Conservation (phyloP, 2,329 filamentous ascomycete genomes). For the Hymenotorrendiella dingleyae region DNA sequence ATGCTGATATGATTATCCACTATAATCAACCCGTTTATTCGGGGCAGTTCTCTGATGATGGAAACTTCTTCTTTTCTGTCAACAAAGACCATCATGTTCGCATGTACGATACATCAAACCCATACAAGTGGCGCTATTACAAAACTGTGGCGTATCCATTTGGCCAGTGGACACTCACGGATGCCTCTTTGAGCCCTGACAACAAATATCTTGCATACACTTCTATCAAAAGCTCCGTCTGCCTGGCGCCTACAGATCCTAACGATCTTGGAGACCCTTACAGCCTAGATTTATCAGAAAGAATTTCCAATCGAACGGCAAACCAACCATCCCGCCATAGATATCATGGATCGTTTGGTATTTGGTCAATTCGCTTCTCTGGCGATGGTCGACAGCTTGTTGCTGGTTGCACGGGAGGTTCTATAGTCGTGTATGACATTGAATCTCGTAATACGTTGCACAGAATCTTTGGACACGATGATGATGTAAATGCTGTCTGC, state of each 20-base stretch:
- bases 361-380: constrained; percentile 90
- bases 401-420: constrained; percentile 73
- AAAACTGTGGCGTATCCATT: constrained; percentile 81
- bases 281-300: constrained; percentile 63
- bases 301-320: neutral
- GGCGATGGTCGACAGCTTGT: constrained; percentile 88
- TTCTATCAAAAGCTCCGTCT: constrained; percentile 78
- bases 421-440: constrained; percentile 88
- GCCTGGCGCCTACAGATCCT: constrained; percentile 81
- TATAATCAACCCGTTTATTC: constrained; percentile 85
- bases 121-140: constrained; percentile 93
- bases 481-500: constrained; percentile 95
- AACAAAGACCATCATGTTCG: constrained; percentile 90
- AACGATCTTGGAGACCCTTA: constrained; percentile 75
- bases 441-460: constrained; percentile 72
- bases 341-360: constrained; percentile 45
- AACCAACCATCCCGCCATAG: constrained; percentile 6
- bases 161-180: constrained; percentile 93
- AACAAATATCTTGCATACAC: constrained; percentile 90
- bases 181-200: constrained; percentile 84
- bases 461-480: constrained; percentile 56
- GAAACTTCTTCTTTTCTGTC: constrained; percentile 93
- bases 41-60: constrained; percentile 93
- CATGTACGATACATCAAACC: constrained; percentile 96
- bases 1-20: constrained; percentile 81